Evolutionary conservation across 106 monocot genomes (phyloP).

Genomic region (Allium cepa): DNA sequence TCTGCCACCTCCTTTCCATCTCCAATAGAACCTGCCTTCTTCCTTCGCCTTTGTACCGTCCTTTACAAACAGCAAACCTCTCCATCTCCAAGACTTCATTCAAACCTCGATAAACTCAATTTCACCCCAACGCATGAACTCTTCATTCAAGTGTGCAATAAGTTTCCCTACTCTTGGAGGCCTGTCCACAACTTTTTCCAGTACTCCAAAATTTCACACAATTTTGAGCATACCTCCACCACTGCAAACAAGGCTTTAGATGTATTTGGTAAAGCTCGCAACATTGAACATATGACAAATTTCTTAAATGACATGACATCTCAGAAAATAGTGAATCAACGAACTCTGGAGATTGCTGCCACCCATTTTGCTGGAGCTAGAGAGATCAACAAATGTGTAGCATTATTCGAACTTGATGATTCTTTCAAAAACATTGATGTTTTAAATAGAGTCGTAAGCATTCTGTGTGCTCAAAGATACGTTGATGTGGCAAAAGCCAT

Average conservation of each 20-base stretch:
- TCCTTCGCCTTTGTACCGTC: constrained; percentile 71
- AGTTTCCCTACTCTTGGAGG: constrained; percentile 67
- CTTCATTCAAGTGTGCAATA: constrained; percentile 65
- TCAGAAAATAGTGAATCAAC: background rate
- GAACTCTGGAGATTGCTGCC: constrained; percentile 21
- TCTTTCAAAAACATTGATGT: constrained; percentile 6
- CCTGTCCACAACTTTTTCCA: constrained; percentile 68
- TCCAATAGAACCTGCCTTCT: constrained; percentile 33
- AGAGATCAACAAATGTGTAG: constrained; percentile 49
- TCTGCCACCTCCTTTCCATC: background rate
- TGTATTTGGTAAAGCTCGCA: constrained; percentile 39
- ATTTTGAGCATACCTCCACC: constrained; percentile 51
- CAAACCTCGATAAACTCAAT: constrained; percentile 28
- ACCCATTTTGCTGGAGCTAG: constrained; percentile 35
- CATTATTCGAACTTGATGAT: constrained; percentile 20
- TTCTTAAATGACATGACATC: constrained; percentile 24
- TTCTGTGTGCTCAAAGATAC: constrained; percentile 32
- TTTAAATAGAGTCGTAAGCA: constrained; percentile 32
- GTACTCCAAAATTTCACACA: constrained; percentile 23
- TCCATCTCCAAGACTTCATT: constrained; percentile 34
- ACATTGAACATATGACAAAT: constrained; percentile 46
- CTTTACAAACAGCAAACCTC: constrained; percentile 66
- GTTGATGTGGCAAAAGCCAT: constrained; percentile 34
- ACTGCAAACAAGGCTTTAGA: constrained; percentile 45
- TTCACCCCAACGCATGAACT: constrained; percentile 50